phyloP scores from a whole-genome alignment of 2,329 filamentous ascomycete genomes.

The Calonectria honghensis region DNA sequence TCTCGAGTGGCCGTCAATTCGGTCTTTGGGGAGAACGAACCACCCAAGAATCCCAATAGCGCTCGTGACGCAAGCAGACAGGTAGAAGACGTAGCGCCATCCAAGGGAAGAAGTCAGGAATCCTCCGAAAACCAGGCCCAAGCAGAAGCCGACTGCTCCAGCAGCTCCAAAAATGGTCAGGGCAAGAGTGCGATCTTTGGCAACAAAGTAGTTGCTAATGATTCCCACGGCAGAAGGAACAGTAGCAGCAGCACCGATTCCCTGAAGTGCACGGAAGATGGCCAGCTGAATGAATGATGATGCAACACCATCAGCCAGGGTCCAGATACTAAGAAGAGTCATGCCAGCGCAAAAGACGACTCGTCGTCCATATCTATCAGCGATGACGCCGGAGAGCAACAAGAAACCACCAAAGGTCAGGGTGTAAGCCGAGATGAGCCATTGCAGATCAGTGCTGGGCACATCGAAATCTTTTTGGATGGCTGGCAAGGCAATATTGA shows the following conservation, averaged over 20 bases:
- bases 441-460: slow-evolving; percentile 33
- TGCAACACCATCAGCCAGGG: slow-evolving; percentile 30
- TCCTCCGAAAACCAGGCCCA: slow-evolving; percentile 35
- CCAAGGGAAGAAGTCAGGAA: slow-evolving; percentile 38
- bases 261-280: slow-evolving; percentile 37
- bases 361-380: slow-evolving; percentile 33
- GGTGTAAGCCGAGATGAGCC: slow-evolving; percentile 33
- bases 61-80: slow-evolving; percentile 34
- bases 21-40: slow-evolving; percentile 62
- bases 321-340: slow-evolving; percentile 36
- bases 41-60: slow-evolving; percentile 52
- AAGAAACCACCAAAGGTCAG: slow-evolving; percentile 39
- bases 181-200: slow-evolving; percentile 32
- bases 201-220: slow-evolving; percentile 38
- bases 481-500: slow-evolving; percentile 37
- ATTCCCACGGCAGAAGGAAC: slow-evolving; percentile 36
- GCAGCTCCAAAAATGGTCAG: slow-evolving; percentile 36
- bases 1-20: slow-evolving; percentile 56
- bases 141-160: slow-evolving; percentile 34
- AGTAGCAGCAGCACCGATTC: slow-evolving; percentile 32
- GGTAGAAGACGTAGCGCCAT: slow-evolving; percentile 40
- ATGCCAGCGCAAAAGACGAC: slow-evolving; percentile 35
- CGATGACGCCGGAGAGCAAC: slow-evolving; percentile 30
- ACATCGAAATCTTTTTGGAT: slow-evolving; percentile 40
- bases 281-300: slow-evolving; percentile 33